Conservation (phyloP, 805 yeast species). For the Candida fluviatilis region DNA sequence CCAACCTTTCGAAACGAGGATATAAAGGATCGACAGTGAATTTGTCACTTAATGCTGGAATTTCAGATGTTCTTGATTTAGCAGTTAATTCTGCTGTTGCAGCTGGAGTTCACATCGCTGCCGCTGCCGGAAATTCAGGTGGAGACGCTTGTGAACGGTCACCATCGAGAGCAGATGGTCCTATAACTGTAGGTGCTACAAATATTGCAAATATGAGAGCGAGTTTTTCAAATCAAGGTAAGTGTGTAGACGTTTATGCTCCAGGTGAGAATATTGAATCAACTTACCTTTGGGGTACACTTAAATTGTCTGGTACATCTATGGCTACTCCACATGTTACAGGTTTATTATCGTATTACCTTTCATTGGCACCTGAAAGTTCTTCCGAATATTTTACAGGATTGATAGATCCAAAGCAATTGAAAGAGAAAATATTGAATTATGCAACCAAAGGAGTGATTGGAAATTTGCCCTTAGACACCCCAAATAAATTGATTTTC, state of each 20-base stretch:
- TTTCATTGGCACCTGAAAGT: slow-evolving; percentile 52
- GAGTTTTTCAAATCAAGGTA: slow-evolving; percentile 51
- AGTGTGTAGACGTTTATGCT: slow-evolving; percentile 50
- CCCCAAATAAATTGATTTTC: slow-evolving; percentile 57
- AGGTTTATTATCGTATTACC: too few species aligned
- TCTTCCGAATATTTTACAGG: slow-evolving; percentile 45
- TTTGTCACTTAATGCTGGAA: slow-evolving; percentile 61
- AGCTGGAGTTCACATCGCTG: slow-evolving; percentile 56
- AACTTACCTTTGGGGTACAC: slow-evolving; percentile 54
- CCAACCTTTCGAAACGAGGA: slow-evolving; percentile 31
- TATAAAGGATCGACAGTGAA: slow-evolving; percentile 60
- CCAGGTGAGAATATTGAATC: slow-evolving; percentile 56
- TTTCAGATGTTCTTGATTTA: slow-evolving; percentile 51
- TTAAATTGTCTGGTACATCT: slow-evolving; percentile 56
- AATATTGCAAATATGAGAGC: slow-evolving; percentile 44
- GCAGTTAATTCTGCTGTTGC: slow-evolving; percentile 57
- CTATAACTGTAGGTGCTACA: slow-evolving; percentile 51
- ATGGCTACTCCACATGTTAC: slow-evolving; percentile 62
- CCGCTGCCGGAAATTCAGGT: slow-evolving; percentile 62
- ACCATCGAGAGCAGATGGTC: slow-evolving; percentile 57
- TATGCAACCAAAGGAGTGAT: slow-evolving; percentile 49
- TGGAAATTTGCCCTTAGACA: slow-evolving; percentile 42
- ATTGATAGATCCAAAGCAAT: slow-evolving; percentile 47
- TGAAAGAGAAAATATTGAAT: slow-evolving; percentile 49
- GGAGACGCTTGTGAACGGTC: slow-evolving; percentile 56